These are phyloP conservation scores for Polytrichum commune DNA, from an alignment of 225 moss, liverwort and hornwort species.

Conservation along the genomic window DNA sequence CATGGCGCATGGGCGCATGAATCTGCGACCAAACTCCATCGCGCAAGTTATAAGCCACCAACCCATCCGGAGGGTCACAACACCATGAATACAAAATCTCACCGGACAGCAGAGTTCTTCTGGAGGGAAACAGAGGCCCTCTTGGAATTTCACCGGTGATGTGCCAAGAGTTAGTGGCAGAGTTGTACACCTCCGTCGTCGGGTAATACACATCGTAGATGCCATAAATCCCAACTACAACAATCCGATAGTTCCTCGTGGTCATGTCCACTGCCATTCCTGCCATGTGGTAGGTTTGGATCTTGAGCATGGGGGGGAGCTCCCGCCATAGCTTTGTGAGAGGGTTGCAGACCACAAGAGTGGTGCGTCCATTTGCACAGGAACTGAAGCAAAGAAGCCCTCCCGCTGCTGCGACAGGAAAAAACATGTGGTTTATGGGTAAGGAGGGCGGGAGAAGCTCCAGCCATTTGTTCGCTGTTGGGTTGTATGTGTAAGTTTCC, in stretches of 20 bases:
- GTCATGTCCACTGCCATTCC: constrained; percentile 46
- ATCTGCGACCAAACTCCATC: constrained; percentile 40
- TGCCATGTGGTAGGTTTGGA: constrained; percentile 56
- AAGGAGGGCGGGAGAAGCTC: constrained; percentile 33
- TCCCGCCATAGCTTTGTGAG: constrained; percentile 53
- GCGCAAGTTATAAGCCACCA: constrained; percentile 40
- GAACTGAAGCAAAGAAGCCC: constrained; percentile 58
- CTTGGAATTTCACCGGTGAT: constrained; percentile 50
- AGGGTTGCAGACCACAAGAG: constrained; percentile 57
- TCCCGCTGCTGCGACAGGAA: constrained; percentile 56
- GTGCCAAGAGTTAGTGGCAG: constrained; percentile 38
- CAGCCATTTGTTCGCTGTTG: constrained; percentile 38
- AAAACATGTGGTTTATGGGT: constrained; percentile 37
- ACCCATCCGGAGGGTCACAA: constrained; percentile 51
- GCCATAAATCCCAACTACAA: constrained; percentile 55
- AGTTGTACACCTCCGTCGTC: constrained; percentile 51
- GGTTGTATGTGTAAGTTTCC: constrained; percentile 45
- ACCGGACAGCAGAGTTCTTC: constrained; percentile 41
- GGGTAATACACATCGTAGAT: constrained; percentile 56
- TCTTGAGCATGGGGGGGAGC: constrained; percentile 53
- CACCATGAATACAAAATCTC: constrained; percentile 58
- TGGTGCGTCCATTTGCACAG: constrained; percentile 40
- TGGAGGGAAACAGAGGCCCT: constrained; percentile 51
- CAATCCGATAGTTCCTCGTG: constrained; percentile 39
- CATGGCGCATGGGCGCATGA: constrained; percentile 35